Percentiles rank a stretch among this genome's conserved stretches.
Conservation (phyloP, 129 eudicot species). For the Tagetes patula region DNA sequence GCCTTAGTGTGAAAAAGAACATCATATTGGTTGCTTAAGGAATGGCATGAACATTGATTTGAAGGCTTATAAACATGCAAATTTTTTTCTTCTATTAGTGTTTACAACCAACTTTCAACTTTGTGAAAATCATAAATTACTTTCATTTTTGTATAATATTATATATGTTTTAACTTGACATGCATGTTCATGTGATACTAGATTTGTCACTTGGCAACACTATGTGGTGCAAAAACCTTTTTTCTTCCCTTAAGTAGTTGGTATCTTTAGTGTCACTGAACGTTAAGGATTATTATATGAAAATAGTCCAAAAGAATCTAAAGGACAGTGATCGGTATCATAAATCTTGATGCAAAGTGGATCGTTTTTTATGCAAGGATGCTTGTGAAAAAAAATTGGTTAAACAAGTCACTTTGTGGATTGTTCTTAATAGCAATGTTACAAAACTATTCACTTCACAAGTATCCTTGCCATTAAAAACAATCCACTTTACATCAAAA, state of each 20-base stretch:
- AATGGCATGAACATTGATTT: conserved; percentile 60
- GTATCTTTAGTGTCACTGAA: conserved; percentile 42
- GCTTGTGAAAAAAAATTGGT: conserved; percentile 32
- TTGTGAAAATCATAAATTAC: conserved; percentile 10
- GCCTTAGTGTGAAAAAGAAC: conserved; percentile 73
- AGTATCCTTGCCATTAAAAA: no score
- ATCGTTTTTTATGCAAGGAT: conserved; percentile 55
- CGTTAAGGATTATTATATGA: conserved; percentile 43
- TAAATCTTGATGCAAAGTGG: conserved; percentile 57
- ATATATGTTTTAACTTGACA: neutral
- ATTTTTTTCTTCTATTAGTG: neutral
- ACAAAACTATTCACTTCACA: no score
- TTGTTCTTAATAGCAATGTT: no score
- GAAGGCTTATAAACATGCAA: conserved; percentile 40
- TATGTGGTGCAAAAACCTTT: conserved; percentile 47
- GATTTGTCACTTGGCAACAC: conserved; percentile 63
- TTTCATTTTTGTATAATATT: neutral
- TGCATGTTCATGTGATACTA: conserved; percentile 33
- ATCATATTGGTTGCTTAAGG: conserved; percentile 78
- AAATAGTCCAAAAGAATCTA: conserved; percentile 40
- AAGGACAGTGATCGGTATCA: conserved; percentile 23
- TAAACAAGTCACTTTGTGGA: no score
- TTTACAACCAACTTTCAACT: neutral
- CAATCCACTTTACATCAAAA: no score
- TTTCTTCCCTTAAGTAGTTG: conserved; percentile 46